A percentile compares a stretch with the other conserved stretches of the same genome.
Evolutionary conservation across 2,329 filamentous ascomycete species (phyloP).

Genomic region (Podosphaera xanthii): DNA sequence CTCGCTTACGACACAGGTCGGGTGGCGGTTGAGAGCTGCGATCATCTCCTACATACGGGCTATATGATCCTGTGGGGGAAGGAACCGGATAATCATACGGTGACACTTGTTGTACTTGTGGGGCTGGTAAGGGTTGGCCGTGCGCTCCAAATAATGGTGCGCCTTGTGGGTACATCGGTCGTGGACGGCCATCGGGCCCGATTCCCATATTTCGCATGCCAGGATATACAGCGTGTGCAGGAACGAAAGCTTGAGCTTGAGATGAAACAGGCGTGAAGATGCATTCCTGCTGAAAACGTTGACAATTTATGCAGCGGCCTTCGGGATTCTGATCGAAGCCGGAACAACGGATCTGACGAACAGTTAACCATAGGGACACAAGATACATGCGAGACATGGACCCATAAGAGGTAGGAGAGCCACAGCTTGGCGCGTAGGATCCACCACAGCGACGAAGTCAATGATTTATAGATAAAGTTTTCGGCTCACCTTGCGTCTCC

Average conservation of each 20-base stretch:
- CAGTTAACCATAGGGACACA: slow-evolving; percentile 4
- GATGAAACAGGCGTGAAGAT: slow-evolving; percentile 57
- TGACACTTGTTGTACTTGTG: slow-evolving; percentile 9
- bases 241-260: slow-evolving; percentile 52
- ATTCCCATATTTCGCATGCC: slow-evolving; percentile 23
- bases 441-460: neutral
- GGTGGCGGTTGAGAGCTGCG: slow-evolving; percentile 6
- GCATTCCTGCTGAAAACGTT: slow-evolving; percentile 53
- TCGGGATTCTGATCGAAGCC: slow-evolving; percentile 51
- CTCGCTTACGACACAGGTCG: slow-evolving; percentile 14
- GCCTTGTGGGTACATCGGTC: slow-evolving; percentile 12
- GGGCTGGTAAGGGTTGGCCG: slow-evolving; percentile 17
- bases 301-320: slow-evolving; percentile 50
- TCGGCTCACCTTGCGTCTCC: slow-evolving; percentile 31
- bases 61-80: slow-evolving; percentile 15
- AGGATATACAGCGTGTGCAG: slow-evolving; percentile 43
- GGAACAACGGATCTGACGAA: slow-evolving; percentile 45
- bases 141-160: slow-evolving; percentile 19
- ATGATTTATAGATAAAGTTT: neutral
- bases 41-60: slow-evolving; percentile 7
- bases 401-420: neutral
- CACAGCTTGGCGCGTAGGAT: neutral
- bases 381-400: neutral
- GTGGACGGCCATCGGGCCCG: slow-evolving; percentile 15
- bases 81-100: slow-evolving; percentile 16